A percentile compares a stretch with the other conserved stretches of the same genome.
These are phyloP conservation scores for Suhomyces ambrosiae DNA, from an alignment of 1,139 yeast species.

Conservation along the genomic window DNA sequence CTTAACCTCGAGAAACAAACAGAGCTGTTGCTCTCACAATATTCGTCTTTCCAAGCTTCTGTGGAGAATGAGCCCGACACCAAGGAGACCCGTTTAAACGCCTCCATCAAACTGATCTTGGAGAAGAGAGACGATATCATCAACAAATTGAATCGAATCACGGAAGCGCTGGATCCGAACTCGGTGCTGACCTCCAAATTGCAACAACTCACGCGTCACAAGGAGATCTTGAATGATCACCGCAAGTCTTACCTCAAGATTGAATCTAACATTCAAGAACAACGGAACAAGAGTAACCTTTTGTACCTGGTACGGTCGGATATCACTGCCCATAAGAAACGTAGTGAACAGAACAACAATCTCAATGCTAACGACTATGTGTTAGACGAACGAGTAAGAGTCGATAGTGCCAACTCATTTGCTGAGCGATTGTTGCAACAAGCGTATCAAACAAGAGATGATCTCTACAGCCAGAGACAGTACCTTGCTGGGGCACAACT, in stretches of 20 bases:
- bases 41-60: slow-evolving; percentile 34
- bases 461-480: slow-evolving; percentile 70
- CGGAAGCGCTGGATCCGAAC: slow-evolving; percentile 56
- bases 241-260: slow-evolving; percentile 63
- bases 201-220: slow-evolving; percentile 83
- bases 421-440: slow-evolving; percentile 80
- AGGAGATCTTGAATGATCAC: slow-evolving; percentile 74
- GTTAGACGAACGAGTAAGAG: slow-evolving; percentile 73
- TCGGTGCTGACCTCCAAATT: slow-evolving; percentile 66
- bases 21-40: slow-evolving; percentile 39
- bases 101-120: slow-evolving; percentile 47
- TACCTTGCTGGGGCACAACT: slow-evolving; percentile 65
- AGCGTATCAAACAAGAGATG: slow-evolving; percentile 90
- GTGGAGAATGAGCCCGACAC: slow-evolving; percentile 39
- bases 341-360: slow-evolving; percentile 35
- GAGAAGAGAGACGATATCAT: slow-evolving; percentile 36
- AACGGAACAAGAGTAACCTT: slow-evolving; percentile 73
- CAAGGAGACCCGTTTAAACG: slow-evolving; percentile 68
- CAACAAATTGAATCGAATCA: slow-evolving; percentile 38
- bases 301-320: slow-evolving; percentile 77
- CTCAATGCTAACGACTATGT: slow-evolving; percentile 64
- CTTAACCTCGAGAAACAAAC: slow-evolving; percentile 46
- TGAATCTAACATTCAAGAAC: slow-evolving; percentile 62
- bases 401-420: slow-evolving; percentile 70
- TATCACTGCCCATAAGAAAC: slow-evolving; percentile 59